Evolutionary conservation across 2,329 filamentous ascomycete genomes (phyloP).

Genomic region (Hypoxylon sp.): DNA sequence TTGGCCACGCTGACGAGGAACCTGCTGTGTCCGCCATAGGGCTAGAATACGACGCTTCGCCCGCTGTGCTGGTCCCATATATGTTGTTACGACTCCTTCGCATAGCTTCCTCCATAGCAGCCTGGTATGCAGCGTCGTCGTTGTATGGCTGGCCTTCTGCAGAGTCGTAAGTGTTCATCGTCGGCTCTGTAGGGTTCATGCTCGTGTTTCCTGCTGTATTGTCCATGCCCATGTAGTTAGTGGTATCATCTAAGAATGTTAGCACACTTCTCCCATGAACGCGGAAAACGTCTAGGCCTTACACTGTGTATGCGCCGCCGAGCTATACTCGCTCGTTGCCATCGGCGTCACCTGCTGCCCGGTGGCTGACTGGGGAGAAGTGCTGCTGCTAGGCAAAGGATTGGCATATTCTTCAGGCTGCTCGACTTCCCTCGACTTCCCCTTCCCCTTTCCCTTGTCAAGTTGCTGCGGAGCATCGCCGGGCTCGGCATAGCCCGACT

Average conservation of each 20-base stretch:
- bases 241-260: constrained; percentile 23
- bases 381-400: constrained; percentile 3
- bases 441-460: constrained; percentile 41
- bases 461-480: constrained; percentile 19
- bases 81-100: constrained; percentile 30
- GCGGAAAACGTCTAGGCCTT: background rate
- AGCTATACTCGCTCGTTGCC: constrained; percentile 18
- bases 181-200: constrained; percentile 4
- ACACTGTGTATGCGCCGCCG: constrained; percentile 27
- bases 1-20: constrained; percentile 25
- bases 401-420: constrained; percentile 16
- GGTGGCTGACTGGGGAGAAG: constrained; percentile 3
- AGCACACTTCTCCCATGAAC: constrained; percentile 3
- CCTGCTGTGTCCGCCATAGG: constrained; percentile 21
- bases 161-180: constrained; percentile 25
- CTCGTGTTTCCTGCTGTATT: constrained; percentile 2
- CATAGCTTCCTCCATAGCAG: constrained; percentile 39
- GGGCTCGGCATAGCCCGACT: constrained; percentile 23
- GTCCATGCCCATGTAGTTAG: constrained; percentile 15
- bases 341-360: constrained; percentile 9
- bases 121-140: constrained; percentile 35
- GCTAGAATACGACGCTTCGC: constrained; percentile 36
- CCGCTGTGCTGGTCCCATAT: constrained; percentile 28
- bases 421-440: constrained; percentile 20
- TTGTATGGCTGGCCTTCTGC: constrained; percentile 14